Evolutionary conservation across 208 protist genomes (phyloP).

Genomic region (Leishmania guyanensis): DNA sequence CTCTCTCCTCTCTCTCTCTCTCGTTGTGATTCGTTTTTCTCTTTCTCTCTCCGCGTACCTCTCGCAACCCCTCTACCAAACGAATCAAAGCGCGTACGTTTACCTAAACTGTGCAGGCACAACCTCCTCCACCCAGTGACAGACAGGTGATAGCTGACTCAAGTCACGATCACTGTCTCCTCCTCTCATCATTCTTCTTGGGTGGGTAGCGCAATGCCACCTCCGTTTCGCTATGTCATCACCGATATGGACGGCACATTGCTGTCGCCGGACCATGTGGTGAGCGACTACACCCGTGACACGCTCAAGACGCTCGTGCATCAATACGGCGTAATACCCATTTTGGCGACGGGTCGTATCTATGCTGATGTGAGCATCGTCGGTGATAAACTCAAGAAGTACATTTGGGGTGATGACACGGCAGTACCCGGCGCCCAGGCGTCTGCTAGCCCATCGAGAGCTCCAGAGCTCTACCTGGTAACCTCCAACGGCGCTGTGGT

Average conservation of each 20-base stretch:
- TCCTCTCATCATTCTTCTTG: not conserved
- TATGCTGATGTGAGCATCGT: constrained; percentile 44
- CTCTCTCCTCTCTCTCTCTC: not conserved
- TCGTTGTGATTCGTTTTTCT: not conserved
- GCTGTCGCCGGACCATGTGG: constrained; percentile 39
- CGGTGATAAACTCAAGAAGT: constrained; percentile 40
- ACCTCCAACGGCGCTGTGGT: constrained; percentile 64
- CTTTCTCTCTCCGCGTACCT: not conserved
- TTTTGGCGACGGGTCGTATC: constrained; percentile 60
- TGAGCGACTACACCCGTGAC: constrained; percentile 46
- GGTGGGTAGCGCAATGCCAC: constrained; percentile 5
- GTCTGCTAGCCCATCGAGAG: not conserved
- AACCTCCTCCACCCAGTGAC: not conserved
- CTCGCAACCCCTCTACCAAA: not conserved
- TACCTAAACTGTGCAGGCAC: not conserved
- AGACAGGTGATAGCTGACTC: not conserved
- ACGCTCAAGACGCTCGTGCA: constrained; percentile 45
- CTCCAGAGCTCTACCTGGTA: constrained; percentile 43
- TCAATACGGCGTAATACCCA: constrained; percentile 35
- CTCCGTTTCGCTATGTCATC: constrained; percentile 40
- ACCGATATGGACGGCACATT: constrained; percentile 72
- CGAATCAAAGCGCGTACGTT: not conserved
- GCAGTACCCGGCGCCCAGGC: not conserved
- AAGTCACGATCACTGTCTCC: not conserved
- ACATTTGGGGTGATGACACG: constrained; percentile 27